Evolutionary conservation across 345 rosid genomes (phyloP), one percentile per base, ranked within the genome.

Genomic region (Salix koriyanagi): DNA sequence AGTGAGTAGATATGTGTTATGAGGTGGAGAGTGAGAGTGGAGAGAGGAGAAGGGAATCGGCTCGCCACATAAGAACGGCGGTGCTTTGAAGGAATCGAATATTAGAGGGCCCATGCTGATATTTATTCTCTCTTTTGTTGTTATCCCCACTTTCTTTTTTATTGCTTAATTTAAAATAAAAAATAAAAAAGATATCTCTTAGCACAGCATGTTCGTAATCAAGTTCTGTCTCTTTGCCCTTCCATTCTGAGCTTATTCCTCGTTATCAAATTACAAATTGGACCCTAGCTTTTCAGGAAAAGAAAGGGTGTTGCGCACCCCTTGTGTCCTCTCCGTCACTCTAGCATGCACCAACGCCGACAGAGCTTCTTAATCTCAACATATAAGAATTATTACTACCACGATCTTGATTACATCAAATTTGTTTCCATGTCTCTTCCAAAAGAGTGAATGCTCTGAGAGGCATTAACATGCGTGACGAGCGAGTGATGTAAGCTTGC

Each of bases 51-150:
- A 34, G 18, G 64, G 82, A 77, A 72, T 72, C 82, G 79, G 75
- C 21, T 82, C 84, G 84, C 89, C 82, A 80, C 87, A 66, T 74
- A 79, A 48, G 74, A 74, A 71, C 82, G 83, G 83, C 76, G 77
- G 56, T 79, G 80, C 76, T 67, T 72, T 60, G 19, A 14, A 56
- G 80, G 37, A 46, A 28, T 67, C 34, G 56, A 75, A 68, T 72
- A 75, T 72, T 25, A 16, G 21, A 34, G 72, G 86, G 81, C 4
- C 80, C 83, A 58, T 13, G 8, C 44, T 3, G 10, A 42, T 54
- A 73, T 54, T 70, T 79, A 79, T 83, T 81, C 76, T 52, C 70
- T 56, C 19, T 6, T 34, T 8, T 65, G 36, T 9, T 8, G 25
- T 36, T 25, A 6, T 52, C 19, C 19, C n/a, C 8, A 2, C 10